Base-by-base conservation (phyloP, 306 rosid species). In the Castanea sativa region DNA sequence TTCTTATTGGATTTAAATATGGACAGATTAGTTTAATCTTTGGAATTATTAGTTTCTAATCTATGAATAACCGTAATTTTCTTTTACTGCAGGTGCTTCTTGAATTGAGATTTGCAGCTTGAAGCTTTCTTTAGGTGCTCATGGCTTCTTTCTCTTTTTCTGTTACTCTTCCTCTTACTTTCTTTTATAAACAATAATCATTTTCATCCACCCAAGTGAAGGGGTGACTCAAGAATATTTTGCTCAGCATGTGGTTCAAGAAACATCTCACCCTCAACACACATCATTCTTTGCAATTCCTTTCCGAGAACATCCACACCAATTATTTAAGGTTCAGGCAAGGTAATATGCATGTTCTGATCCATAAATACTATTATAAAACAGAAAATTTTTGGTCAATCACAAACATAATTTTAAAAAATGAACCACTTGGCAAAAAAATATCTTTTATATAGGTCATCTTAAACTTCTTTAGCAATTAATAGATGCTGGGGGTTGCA, bases 401-500 rank as follows among this genome's bases (percentile, higher is more conserved):
- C 14, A 70, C 55, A 45, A 59, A 29, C 45, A 79, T 38, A n/a
- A 32, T 25, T 13, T 19, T 63, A 55, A 73, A 61, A 49, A 27
- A 78, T 16, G 60, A 74, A 33, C 67, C 53, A 45, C n/a, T 56
- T 51, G 27, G 65, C 12, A 67, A 29, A 27, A 77, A 79, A 21
- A 73, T 52, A 69, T 35, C 29, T 68, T 69, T 60, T 63, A 38
- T 60, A 78, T 38, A 38, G 61, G 16, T 73, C 56, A 61, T 76
- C 60, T 73, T 68, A 45, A 16, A 35, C 81, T 69, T 71, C 71
- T 65, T 72, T 33, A 55, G 73, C 11, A 83, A 69, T 75, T 71
- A 14, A 53, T 52, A 63, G 32, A 79, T 69, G 75, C 69, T 19
- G 45, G 27, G 74, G 58, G 72, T 57, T n/a, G 45, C 57, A 25